Conservation (phyloP, 495 filamentous ascomycete genomes). For the Rhypophila decipiens region DNA sequence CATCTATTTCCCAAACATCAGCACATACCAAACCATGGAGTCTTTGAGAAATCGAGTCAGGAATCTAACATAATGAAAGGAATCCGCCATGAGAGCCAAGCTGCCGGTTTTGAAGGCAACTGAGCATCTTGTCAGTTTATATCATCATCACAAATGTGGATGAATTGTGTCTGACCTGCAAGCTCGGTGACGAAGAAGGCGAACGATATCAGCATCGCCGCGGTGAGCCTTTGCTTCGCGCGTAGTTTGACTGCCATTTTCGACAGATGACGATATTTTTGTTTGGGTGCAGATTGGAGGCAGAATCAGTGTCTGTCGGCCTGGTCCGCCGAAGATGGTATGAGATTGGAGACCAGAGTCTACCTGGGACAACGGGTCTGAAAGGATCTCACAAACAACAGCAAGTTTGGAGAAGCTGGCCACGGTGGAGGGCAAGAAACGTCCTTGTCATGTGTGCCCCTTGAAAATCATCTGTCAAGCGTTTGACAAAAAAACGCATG, state of each 20-base stretch:
- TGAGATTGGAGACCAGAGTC: too few species aligned
- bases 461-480: too few species aligned
- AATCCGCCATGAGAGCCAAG: slow-evolving; percentile 85
- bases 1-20: slow-evolving; percentile 45
- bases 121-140: slow-evolving; percentile 6
- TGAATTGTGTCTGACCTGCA: slow-evolving; percentile 39
- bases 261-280: too few species aligned
- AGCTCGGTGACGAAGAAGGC: slow-evolving; percentile 83
- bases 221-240: slow-evolving; percentile 56
- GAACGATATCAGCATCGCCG: slow-evolving; percentile 73
- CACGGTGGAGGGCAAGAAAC: too few species aligned
- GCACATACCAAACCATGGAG: neutral
- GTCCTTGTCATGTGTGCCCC: too few species aligned
- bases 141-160: neutral
- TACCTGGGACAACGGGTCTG: too few species aligned
- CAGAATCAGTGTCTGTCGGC: too few species aligned
- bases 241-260: slow-evolving; percentile 30
- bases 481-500: too few species aligned
- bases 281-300: too few species aligned
- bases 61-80: slow-evolving; percentile 92
- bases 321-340: too few species aligned
- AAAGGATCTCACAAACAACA: too few species aligned
- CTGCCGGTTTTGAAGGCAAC: slow-evolving; percentile 82
- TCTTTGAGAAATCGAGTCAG: neutral
- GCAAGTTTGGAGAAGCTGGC: too few species aligned